Base-by-base conservation (phyloP, 352 stramenopile species). In the Pythium scleroteichum region DNA sequence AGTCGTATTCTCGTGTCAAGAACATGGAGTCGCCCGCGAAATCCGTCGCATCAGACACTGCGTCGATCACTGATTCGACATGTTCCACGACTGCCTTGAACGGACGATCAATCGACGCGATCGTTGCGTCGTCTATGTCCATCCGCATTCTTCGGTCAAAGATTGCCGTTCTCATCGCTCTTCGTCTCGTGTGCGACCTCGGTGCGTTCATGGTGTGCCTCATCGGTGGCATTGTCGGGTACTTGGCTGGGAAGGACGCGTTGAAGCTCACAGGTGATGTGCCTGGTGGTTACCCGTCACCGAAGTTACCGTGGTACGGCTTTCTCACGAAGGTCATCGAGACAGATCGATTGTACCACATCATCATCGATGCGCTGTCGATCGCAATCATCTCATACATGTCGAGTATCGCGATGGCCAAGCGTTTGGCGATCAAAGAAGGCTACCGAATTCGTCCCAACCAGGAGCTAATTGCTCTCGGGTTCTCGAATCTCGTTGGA, bases 341-440 rank as follows among this genome's bases (percentile, higher is more conserved):
- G 22, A 60, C 75, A 5, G 71, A 84, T 62, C 66, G 72, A 2
- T 61, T 91, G 41, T 72, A 70, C 20, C 63, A 85, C 42, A 74
- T 97, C 40, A 71, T 89, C 38, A 66, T 90, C 46, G 67, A 89
- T 38, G 81, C 85, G 27, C 57, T 96, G 4, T 79, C 74, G 26
- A 96, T 95, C 61, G 73, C 72, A 8, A 76, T 97, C 67, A 82
- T 97, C 20, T 82, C 80, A n/a, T 97, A 95, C 78, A 94, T 97
- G 80, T 84, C 94, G 46, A 93, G 80, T 44, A 87, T 96, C 69
- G 84, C 86, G 3, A 95, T 97, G 72, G 83, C 82, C 27, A 96
- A 97, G 63, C 75, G 79, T 5, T 63, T 97, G 4, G 88, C 90
- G 8, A 78, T 82, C 55, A 87, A 88, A 39, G 83, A 92, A 66